Evolutionary conservation across 352 stramenopile species (phyloP).

Genomic region (Pythium scleroteichum): DNA sequence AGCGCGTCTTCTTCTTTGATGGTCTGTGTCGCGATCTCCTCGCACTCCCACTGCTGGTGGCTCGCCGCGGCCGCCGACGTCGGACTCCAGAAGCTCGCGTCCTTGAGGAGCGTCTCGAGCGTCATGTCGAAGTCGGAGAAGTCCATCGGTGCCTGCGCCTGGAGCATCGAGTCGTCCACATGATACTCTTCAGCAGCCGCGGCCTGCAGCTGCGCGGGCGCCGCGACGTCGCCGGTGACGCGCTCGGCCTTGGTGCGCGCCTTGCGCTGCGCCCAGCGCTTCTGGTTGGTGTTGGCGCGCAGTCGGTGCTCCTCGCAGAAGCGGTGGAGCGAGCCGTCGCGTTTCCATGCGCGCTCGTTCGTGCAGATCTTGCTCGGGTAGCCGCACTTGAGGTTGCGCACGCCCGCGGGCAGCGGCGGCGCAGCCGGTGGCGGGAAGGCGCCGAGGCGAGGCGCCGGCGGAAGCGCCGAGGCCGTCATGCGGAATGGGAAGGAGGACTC

Average conservation of each 20-base stretch:
- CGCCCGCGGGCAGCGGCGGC: background rate
- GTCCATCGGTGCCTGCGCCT: conserved; percentile 17
- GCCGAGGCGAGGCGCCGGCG: background rate
- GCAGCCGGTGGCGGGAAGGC: background rate
- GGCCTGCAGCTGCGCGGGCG: background rate
- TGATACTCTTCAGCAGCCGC: conserved; percentile 5
- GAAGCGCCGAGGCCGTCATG: background rate
- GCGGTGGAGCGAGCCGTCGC: conserved; percentile 10
- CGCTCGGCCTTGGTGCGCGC: conserved; percentile 11
- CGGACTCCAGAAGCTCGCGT: conserved; percentile 21
- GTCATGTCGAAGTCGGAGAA: conserved; percentile 22
- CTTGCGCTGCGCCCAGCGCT: conserved; percentile 26
- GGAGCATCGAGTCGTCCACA: conserved; percentile 19
- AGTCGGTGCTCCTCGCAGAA: conserved; percentile 25
- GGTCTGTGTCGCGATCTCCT: background rate
- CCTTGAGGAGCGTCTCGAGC: conserved; percentile 16
- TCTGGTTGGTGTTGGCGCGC: conserved; percentile 33
- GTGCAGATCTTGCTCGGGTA: conserved; percentile 26
- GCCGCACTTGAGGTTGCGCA: conserved; percentile 20
- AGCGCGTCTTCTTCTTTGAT: conserved; percentile 16
- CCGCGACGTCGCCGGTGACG: background rate
- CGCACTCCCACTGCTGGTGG: conserved; percentile 8
- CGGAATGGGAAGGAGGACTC: conserved; percentile 7
- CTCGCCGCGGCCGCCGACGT: background rate
- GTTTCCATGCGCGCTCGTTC: conserved; percentile 21